Evolutionary conservation across 768 basidiomycete genomes (phyloP), one percentile per base, ranked within the genome.

Genomic region (Lepiota subincarnata): DNA sequence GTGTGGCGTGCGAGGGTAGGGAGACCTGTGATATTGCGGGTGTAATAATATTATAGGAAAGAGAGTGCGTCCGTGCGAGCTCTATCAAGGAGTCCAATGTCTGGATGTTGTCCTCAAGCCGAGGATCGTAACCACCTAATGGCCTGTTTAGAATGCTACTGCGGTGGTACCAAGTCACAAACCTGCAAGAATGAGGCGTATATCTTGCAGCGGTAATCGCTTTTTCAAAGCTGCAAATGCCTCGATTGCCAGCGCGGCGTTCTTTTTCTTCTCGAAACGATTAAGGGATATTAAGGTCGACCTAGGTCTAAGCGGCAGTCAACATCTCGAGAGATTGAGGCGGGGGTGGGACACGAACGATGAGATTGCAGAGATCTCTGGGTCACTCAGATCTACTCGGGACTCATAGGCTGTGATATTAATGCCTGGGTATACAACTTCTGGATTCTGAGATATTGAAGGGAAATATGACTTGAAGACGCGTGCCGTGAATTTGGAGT

Each of bases 191-290:
- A 97, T 84, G 1, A 97, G 81, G 10, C 92, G 82, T 19, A 88
- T 63, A 6, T 70, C 64, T 8, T 65, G 57, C 45, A 70, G 57
- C 11, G 68, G 48, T n/a, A 26, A 46, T 42, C 43, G 56, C 59
- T 65, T 40, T 66, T 68, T 48, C 36, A 92, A 66, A 11, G 71
- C 67, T 1, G 88, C 83, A 62, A 94, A 98, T 0, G 95, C 73
- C 39, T 83, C 70, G 5, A 98, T 73, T 0, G 95, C 97, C 1
- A 99, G 75, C 1, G 80, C 80, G 0, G 78, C 78, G 60, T 98
- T 96, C 72, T 99, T 99, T 76, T 98, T 98, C 62, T 78, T 82
- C 69, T 99, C 97, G 64, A 96, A 98, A 1, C 96, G 87, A 66
- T 99, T 98, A 34, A 98, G 72, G 4, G 95, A 92, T 0, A 98